These are phyloP conservation scores for Aquilaria agallochum DNA, from an alignment of 441 rosid genomes.

Conservation along the genomic window DNA sequence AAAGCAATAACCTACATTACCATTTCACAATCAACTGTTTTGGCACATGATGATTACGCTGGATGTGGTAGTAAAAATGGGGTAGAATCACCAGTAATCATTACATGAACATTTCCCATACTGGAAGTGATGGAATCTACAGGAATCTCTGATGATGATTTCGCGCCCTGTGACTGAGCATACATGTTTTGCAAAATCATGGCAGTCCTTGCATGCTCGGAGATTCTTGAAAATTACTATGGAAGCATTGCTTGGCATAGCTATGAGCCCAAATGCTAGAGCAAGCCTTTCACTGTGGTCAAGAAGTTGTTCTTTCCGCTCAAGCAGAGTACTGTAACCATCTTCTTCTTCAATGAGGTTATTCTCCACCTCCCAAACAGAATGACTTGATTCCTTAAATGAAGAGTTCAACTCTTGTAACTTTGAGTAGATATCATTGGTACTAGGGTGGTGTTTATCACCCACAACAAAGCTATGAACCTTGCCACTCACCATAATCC, in stretches of 20 bases:
- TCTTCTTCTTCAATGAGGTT: constrained; percentile 32
- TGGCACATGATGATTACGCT: too few relatives aligned
- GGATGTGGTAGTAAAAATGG: too few relatives aligned
- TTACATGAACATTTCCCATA: constrained; percentile 58
- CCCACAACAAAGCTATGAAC: constrained; percentile 54
- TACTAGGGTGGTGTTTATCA: constrained; percentile 55
- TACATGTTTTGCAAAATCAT: constrained; percentile 53
- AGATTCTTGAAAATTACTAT: constrained; percentile 60
- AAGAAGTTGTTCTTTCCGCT: constrained; percentile 48
- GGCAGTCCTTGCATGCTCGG: constrained; percentile 54
- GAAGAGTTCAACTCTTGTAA: constrained; percentile 5
- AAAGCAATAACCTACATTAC: too few relatives aligned
- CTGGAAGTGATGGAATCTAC: constrained; percentile 60
- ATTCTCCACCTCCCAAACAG: constrained; percentile 15
- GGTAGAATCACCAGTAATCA: constrained; percentile 49
- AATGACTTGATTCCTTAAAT: constrained; percentile 30
- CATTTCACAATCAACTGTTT: too few relatives aligned
- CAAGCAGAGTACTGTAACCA: constrained; percentile 32
- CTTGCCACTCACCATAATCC: constrained; percentile 48
- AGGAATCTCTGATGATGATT: constrained; percentile 46
- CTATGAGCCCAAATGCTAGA: constrained; percentile 50
- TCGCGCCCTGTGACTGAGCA: constrained; percentile 35
- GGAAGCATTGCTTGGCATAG: constrained; percentile 29
- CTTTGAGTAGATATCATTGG: constrained; percentile 42
- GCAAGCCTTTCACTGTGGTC: constrained; percentile 69